Conservation (phyloP, 495 filamentous ascomycete species). For the Parathielavia hyrcaniae region DNA sequence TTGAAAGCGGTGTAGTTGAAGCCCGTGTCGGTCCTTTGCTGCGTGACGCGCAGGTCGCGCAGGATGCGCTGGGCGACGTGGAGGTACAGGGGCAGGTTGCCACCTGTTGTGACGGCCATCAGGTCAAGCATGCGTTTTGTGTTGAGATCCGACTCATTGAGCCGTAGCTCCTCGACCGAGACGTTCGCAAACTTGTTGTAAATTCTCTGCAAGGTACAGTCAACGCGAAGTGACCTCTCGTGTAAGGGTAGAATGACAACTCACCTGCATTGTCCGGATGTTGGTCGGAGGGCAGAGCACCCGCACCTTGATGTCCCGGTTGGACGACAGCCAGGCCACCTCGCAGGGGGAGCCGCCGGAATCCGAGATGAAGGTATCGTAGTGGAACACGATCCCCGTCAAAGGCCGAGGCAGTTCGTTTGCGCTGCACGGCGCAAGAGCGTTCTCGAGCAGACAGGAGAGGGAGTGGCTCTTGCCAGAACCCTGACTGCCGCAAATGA, state of each 20-base stretch:
- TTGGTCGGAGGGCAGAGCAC: conserved; percentile 63
- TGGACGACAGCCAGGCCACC: conserved; percentile 57
- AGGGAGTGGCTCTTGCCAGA: conserved; percentile 71
- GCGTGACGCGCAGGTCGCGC: conserved; percentile 50
- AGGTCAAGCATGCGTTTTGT: conserved; percentile 59
- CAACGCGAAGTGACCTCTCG: not conserved
- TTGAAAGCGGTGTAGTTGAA: conserved; percentile 54
- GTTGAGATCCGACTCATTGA: conserved; percentile 56
- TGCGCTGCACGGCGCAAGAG: conserved; percentile 40
- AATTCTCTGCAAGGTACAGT: conserved; percentile 18
- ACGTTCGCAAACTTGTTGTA: conserved; percentile 43
- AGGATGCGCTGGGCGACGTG: conserved; percentile 53
- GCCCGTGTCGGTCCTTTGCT: conserved; percentile 29
- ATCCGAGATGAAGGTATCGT: conserved; percentile 54
- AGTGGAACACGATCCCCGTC: conserved; percentile 63
- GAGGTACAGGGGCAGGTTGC: conserved; percentile 56
- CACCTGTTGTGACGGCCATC: conserved; percentile 54
- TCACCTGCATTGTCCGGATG: conserved; percentile 40
- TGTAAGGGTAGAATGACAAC: not conserved
- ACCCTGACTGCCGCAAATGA: conserved; percentile 73
- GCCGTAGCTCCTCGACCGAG: conserved; percentile 46
- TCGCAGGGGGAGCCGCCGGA: conserved; percentile 56
- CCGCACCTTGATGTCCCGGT: conserved; percentile 48
- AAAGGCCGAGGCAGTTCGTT: conserved; percentile 46
- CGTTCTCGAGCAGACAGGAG: conserved; percentile 64